Conservation (phyloP, 2,329 filamentous ascomycete species). For the Nemania diffusa region DNA sequence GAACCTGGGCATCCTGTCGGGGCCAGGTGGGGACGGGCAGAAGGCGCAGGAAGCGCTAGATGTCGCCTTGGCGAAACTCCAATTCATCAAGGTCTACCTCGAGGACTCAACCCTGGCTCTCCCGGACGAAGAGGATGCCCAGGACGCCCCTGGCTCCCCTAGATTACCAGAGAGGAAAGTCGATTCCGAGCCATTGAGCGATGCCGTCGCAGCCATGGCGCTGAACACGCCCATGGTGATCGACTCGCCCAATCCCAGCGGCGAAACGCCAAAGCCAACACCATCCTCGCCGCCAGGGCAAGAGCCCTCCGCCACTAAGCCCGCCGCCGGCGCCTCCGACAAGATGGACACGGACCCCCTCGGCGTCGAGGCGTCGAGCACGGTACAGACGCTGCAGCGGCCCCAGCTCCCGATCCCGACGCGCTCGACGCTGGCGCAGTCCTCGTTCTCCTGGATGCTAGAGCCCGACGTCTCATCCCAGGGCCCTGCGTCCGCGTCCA, state of each 20-base stretch:
- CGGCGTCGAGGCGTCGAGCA: slow-evolving; percentile 35
- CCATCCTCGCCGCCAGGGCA: neutral
- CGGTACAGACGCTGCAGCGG: slow-evolving; percentile 46
- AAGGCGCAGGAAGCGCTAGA: slow-evolving; percentile 66
- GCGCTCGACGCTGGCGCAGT: slow-evolving; percentile 75
- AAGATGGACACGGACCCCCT: slow-evolving; percentile 44
- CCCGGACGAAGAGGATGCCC: slow-evolving; percentile 51
- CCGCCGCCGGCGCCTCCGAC: neutral
- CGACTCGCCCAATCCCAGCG: slow-evolving; percentile 33
- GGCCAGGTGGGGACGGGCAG: slow-evolving; percentile 57
- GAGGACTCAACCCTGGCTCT: slow-evolving; percentile 67
- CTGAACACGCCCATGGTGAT: slow-evolving; percentile 39
- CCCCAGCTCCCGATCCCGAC: slow-evolving; percentile 62
- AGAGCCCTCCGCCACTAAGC: slow-evolving; percentile 3
- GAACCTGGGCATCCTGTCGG: slow-evolving; percentile 61
- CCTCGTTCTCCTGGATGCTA: slow-evolving; percentile 84
- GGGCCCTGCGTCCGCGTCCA: slow-evolving; percentile 19
- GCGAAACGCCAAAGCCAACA: slow-evolving; percentile 18
- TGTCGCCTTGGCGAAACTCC: slow-evolving; percentile 69
- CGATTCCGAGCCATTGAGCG: slow-evolving; percentile 41
- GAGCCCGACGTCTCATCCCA: slow-evolving; percentile 60
- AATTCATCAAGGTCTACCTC: slow-evolving; percentile 71
- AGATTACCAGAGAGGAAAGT: slow-evolving; percentile 20
- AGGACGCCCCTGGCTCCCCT: slow-evolving; percentile 37
- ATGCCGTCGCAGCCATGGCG: slow-evolving; percentile 45